These are phyloP conservation scores for Neoboletus brunneissimus DNA, from an alignment of 768 basidiomycete species.

Conservation along the genomic window DNA sequence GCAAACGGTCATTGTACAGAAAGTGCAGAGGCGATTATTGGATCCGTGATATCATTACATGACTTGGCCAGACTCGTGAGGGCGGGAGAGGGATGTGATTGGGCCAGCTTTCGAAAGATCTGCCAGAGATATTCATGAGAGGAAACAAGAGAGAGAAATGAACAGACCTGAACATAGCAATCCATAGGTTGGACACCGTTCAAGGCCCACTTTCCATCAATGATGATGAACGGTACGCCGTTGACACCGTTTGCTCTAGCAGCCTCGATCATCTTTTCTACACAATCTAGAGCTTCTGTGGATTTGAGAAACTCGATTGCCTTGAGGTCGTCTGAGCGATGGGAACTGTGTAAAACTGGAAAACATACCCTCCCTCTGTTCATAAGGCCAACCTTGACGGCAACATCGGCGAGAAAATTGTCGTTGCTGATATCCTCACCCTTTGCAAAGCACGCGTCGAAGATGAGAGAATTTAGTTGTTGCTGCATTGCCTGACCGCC, in stretches of 20 bases:
- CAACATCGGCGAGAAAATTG: slow-evolving; percentile 35
- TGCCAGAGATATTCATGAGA: slow-evolving; percentile 1
- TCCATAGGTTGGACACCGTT: slow-evolving; percentile 44
- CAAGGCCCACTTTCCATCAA: slow-evolving; percentile 44
- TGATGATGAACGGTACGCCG: slow-evolving; percentile 52
- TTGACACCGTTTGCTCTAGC: slow-evolving; percentile 45
- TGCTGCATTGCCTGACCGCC: slow-evolving; percentile 42
- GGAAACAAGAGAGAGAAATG: not conserved
- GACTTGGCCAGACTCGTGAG: slow-evolving; percentile 5
- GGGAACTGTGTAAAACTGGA: not conserved
- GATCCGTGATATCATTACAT: slow-evolving; percentile 23
- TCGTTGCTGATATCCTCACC: slow-evolving; percentile 39
- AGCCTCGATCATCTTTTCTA: slow-evolving; percentile 38
- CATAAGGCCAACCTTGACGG: slow-evolving; percentile 41
- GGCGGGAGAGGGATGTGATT: slow-evolving; percentile 7
- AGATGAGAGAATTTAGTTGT: slow-evolving; percentile 36
- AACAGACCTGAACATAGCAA: slow-evolving; percentile 38
- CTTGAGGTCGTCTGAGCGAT: slow-evolving; percentile 17
- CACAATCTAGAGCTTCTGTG: slow-evolving; percentile 39
- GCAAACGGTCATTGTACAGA: slow-evolving; percentile 21
- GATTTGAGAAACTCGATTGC: slow-evolving; percentile 42
- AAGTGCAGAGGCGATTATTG: slow-evolving; percentile 16
- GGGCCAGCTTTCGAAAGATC: slow-evolving; percentile 34
- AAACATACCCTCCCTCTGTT: slow-evolving; percentile 35
- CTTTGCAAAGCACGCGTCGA: slow-evolving; percentile 39